Conservation (phyloP, 371 early-diverging fungal species). For the Sporodiniella umbellata region DNA sequence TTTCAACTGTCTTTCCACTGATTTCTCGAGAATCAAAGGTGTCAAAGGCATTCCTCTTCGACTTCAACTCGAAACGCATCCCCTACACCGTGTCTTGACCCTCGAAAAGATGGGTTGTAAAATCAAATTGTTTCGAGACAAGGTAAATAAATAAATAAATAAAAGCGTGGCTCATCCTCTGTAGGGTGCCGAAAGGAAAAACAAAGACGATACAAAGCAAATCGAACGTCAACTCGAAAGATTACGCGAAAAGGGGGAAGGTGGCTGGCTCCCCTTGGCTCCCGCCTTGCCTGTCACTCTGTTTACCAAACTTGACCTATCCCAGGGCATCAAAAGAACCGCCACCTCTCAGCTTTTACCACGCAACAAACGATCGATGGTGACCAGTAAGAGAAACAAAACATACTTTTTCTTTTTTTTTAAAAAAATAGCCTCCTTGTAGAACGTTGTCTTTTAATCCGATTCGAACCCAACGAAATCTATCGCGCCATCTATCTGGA, state of each 20-base stretch:
- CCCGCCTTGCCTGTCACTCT: conserved; percentile 31
- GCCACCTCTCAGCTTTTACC: too few species aligned
- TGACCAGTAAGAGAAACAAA: conserved; percentile 19
- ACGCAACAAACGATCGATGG: too few species aligned
- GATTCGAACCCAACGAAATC: conserved; percentile 36
- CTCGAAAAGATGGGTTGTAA: conserved; percentile 42
- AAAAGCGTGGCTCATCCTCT: too few species aligned
- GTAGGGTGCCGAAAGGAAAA: conserved; percentile 30
- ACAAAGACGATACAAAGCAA: conserved; percentile 25
- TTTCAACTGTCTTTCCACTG: conserved; percentile 56
- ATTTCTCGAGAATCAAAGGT: conserved; percentile 56
- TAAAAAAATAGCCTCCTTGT: too few species aligned
- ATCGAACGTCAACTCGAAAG: conserved; percentile 29
- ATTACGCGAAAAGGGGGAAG: conserved; percentile 35
- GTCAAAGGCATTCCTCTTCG: conserved; percentile 57
- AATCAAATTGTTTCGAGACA: conserved; percentile 55
- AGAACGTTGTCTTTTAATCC: conserved; percentile 47
- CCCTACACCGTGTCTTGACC: neutral
- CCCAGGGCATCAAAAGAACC: too few species aligned
- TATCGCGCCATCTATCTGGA: conserved; percentile 54
- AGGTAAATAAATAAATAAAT: conserved; percentile 25
- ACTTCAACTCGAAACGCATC: conserved; percentile 38
- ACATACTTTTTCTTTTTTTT: too few species aligned
- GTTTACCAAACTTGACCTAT: conserved; percentile 26
- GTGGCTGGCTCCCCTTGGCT: conserved; percentile 35